A percentile compares a stretch with the other conserved stretches of the same genome.
phyloP scores from a whole-genome alignment of 2,329 filamentous ascomycete species.

The Aureobasidium sp. region DNA sequence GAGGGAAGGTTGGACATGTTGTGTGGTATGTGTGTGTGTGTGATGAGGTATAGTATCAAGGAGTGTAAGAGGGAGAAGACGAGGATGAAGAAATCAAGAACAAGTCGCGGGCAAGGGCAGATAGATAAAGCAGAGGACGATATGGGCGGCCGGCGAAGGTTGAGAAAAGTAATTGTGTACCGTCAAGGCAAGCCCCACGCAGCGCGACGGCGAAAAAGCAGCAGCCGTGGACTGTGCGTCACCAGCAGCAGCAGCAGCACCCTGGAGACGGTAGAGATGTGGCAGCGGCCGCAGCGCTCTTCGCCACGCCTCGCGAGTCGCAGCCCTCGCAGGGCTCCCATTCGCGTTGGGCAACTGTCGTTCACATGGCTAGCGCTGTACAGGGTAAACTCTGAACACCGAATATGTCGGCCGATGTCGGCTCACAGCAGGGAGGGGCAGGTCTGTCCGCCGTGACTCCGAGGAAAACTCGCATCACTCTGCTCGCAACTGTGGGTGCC shows the following conservation, averaged over 20 bases:
- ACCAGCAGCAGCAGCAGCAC: neutral
- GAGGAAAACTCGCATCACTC: neutral
- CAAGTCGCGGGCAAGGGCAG: neutral
- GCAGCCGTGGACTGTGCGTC: conserved; percentile 1
- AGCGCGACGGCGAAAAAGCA: conserved; percentile 11
- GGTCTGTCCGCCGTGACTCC: neutral
- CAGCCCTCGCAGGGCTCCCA: no score
- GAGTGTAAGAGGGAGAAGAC: neutral
- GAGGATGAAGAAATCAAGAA: neutral
- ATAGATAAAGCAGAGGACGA: conserved; percentile 2
- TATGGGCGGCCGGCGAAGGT: conserved; percentile 6
- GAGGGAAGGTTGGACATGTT: conserved; percentile 61
- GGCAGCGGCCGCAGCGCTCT: no score
- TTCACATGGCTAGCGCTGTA: conserved; percentile 10
- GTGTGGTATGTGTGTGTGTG: neutral
- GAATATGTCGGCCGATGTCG: neutral
- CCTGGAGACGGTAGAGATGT: neutral
- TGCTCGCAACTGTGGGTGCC: neutral
- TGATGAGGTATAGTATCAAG: neutral
- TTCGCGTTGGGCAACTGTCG: conserved; percentile 9
- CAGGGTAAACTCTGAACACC: neutral
- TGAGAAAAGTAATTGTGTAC: conserved; percentile 12
- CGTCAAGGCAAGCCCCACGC: conserved; percentile 2
- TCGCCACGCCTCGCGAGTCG: conserved; percentile 1
- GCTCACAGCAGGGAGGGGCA: neutral